These are phyloP conservation scores for Solanum commersonii DNA, from an alignment of 257 asterid genomes.

Conservation along the genomic window DNA sequence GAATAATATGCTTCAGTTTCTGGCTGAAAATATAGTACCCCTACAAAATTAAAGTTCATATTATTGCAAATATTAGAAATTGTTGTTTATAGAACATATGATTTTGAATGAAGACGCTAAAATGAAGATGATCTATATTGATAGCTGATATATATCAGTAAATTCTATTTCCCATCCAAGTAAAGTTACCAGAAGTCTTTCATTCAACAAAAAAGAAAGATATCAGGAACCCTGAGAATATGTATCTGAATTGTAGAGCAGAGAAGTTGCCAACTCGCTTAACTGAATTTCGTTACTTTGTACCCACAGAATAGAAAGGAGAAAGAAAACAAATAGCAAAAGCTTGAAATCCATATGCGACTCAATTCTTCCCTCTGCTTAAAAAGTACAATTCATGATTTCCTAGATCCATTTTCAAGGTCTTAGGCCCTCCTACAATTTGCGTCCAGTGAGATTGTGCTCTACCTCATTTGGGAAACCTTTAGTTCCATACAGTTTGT, in stretches of 20 bases:
- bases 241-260: background rate
- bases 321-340: background rate
- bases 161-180: background rate
- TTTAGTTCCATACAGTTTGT: background rate
- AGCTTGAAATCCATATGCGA: background rate
- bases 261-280: background rate
- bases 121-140: background rate
- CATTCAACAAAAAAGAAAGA: background rate
- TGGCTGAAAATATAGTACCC: slow-evolving; percentile 97
- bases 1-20: slow-evolving; percentile 86
- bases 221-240: background rate
- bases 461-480: background rate
- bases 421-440: background rate
- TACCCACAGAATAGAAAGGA: background rate
- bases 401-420: background rate
- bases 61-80: background rate
- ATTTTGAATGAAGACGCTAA: background rate
- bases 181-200: background rate
- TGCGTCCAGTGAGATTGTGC: background rate
- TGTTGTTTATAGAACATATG: background rate
- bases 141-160: background rate
- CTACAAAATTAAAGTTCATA: slow-evolving; percentile 33
- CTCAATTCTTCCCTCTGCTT: background rate
- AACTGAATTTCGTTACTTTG: background rate
- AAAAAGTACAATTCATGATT: background rate